Evolutionary conservation across 306 rosid genomes (phyloP), one percentile per base, ranked within the genome.

Genomic region (Lathyrus sativus): DNA sequence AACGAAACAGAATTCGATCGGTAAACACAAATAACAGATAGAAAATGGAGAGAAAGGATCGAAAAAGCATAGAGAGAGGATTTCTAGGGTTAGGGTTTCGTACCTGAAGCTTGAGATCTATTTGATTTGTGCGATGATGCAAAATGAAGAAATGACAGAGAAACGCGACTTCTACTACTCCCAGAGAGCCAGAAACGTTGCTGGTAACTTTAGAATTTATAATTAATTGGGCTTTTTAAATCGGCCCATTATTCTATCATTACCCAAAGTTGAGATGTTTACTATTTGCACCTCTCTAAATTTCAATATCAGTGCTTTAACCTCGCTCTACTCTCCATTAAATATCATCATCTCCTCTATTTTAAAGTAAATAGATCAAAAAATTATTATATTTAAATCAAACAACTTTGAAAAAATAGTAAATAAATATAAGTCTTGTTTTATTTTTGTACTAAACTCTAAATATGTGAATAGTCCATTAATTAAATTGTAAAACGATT

Each of bases 71-170:
- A 62, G 3, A 55, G 9, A 72, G 11, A 72, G 66, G 48, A 43
- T 63, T 10, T 0, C 1, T 69, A 61, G 65, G 71, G 68, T 38
- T 75, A 78, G 77, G 80, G 75, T 51, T 71, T 71, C 19, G 39
- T 81, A 81, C 85, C 81, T 76, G 81, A 75, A 33, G 48, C 22
- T 44, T 11, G 28, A 67, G 84, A 80, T 80, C 78, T 26, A 4
- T 49, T 49, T 17, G 71, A 11, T 33, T 35, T 9, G 45, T 4
- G 35, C 14, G 61, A 64, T 17, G 39, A 3, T 41, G 11, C 33
- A 29, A 66, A 55, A 45, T 46, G 62, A 39, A 71, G 33, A 51
- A 7, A 51, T 22, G 12, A 28, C 5, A 12, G 50, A 58, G 46
- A 59, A 10, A 18, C 57, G 42, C 33, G 24, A 53, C 3, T 44